Conservation (phyloP, 208 protist genomes). For the Leishmania aethiopica region DNA sequence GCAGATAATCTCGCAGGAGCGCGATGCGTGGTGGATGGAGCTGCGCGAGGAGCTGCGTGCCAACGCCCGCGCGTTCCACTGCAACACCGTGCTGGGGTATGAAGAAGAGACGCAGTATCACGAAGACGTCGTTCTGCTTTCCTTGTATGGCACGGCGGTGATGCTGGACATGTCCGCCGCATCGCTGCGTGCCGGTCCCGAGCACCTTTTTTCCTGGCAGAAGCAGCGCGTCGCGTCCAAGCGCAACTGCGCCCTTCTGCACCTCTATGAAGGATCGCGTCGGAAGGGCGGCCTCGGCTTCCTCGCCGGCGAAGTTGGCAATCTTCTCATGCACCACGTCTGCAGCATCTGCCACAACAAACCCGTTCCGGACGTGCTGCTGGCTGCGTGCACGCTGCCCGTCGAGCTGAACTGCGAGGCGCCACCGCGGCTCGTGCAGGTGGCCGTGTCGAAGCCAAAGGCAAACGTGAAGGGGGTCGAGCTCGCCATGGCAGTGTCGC, state of each 20-base stretch:
- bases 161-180: conserved; percentile 69
- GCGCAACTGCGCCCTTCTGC: conserved; percentile 66
- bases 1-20: conserved; percentile 85
- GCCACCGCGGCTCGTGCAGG: conserved; percentile 76
- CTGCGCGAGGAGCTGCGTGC: conserved; percentile 89
- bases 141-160: conserved; percentile 89
- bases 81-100: conserved; percentile 91
- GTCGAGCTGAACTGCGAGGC: conserved; percentile 64
- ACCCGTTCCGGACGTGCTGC: conserved; percentile 79
- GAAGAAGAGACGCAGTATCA: conserved; percentile 85
- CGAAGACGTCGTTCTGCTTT: conserved; percentile 88
- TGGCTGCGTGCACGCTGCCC: conserved; percentile 81
- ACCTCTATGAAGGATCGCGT: conserved; percentile 61
- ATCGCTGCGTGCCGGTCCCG: conserved; percentile 68
- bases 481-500: conserved; percentile 79
- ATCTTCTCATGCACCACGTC: conserved; percentile 44
- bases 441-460: conserved; percentile 72
- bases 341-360: conserved; percentile 76
- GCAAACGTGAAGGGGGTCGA: conserved; percentile 67
- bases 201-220: conserved; percentile 58
- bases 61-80: conserved; percentile 89
- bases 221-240: conserved; percentile 41
- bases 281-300: conserved; percentile 21
- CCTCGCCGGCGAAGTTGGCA: conserved; percentile 35
- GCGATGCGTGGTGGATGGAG: conserved; percentile 94